These are phyloP conservation scores for Trichoderma arundinaceum DNA, from an alignment of 2,329 filamentous ascomycete genomes.

Conservation along the genomic window DNA sequence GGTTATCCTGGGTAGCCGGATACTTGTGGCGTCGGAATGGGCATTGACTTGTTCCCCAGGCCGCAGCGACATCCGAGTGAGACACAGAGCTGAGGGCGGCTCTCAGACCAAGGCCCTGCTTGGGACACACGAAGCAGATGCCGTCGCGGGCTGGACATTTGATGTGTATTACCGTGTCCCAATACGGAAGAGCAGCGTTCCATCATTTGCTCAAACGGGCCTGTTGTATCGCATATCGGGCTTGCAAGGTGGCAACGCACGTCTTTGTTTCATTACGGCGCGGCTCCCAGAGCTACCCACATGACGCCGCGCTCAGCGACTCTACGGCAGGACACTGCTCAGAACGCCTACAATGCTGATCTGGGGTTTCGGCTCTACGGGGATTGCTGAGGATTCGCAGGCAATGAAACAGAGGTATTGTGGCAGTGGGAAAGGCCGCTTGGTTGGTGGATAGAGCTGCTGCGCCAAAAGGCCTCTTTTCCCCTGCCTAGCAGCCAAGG, in stretches of 20 bases:
- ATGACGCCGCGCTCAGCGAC: neutral
- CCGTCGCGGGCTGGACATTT: neutral
- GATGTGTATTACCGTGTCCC: neutral
- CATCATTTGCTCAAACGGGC: constrained; percentile 20
- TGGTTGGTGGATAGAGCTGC: constrained; percentile 9
- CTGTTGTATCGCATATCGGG: neutral
- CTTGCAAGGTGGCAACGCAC: neutral
- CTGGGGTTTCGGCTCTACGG: neutral
- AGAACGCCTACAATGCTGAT: neutral
- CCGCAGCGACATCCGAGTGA: neutral
- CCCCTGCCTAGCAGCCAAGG: constrained; percentile 3
- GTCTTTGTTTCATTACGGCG: constrained; percentile 2
- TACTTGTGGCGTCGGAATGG: neutral
- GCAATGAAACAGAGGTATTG: constrained; percentile 4
- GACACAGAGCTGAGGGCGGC: neutral
- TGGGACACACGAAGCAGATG: neutral
- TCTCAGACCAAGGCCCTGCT: no score
- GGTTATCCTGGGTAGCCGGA: neutral
- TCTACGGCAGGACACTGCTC: neutral
- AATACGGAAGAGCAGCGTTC: constrained; percentile 19
- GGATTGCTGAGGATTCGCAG: neutral
- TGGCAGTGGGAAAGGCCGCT: constrained; percentile 21
- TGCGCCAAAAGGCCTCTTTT: constrained; percentile 18
- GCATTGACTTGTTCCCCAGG: neutral
- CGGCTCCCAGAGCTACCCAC: constrained; percentile 3